A percentile compares a stretch with the other conserved stretches of the same genome.
Evolutionary conservation across 768 basidiomycete species (phyloP).

Genomic region (Lactarius sanguifluus): DNA sequence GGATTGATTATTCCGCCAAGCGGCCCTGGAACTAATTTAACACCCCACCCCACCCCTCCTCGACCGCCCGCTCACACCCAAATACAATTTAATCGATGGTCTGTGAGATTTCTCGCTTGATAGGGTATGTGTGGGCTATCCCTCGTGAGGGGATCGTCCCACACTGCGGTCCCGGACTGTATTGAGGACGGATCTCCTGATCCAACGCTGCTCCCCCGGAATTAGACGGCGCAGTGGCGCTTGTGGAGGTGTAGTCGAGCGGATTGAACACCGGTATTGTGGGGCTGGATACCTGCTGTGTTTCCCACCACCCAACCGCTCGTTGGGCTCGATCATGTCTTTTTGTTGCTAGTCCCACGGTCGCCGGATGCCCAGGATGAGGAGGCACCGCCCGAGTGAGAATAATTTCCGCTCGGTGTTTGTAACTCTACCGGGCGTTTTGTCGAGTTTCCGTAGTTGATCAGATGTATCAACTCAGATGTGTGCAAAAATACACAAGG

Average conservation of each 20-base stretch:
- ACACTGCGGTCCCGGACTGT: conserved; percentile 8
- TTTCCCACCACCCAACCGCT: conserved; percentile 19
- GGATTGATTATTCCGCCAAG: neutral
- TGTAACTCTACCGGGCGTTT: conserved; percentile 1
- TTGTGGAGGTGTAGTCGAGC: conserved; percentile 8
- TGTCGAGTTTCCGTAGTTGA: conserved; percentile 10
- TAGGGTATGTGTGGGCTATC: neutral
- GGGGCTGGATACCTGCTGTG: conserved; percentile 1
- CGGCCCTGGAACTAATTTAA: neutral
- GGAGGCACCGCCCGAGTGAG: conserved; percentile 5
- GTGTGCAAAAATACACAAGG: conserved; percentile 5
- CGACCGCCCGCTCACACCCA: neutral
- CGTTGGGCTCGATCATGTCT: conserved; percentile 15
- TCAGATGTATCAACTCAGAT: conserved; percentile 14
- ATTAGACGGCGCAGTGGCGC: conserved; percentile 20
- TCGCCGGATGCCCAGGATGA: conserved; percentile 9
- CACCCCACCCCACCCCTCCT: neutral
- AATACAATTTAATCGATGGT: neutral
- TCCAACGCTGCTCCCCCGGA: conserved; percentile 1
- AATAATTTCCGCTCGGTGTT: conserved; percentile 14
- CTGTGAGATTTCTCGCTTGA: neutral
- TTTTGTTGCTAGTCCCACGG: conserved; percentile 17
- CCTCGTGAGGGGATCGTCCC: neutral
- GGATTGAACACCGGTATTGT: conserved; percentile 6
- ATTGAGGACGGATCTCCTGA: neutral